These are phyloP conservation scores for Annulohypoxylon maeteangense DNA, from an alignment of 495 filamentous ascomycete genomes.

Conservation along the genomic window DNA sequence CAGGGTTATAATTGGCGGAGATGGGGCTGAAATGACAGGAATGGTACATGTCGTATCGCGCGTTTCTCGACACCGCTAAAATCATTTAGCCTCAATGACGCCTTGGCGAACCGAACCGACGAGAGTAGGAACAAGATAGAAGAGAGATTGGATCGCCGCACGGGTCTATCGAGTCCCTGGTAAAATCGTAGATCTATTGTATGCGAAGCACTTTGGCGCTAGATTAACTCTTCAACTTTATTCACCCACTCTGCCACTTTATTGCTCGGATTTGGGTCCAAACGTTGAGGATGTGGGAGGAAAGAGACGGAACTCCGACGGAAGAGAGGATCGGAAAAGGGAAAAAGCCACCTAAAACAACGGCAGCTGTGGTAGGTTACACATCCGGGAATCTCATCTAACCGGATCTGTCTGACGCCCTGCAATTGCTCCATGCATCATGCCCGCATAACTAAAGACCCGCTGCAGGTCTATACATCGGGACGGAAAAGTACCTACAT, in stretches of 20 bases:
- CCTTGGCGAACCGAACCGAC: constrained; percentile 7
- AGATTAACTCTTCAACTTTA: constrained; percentile 8
- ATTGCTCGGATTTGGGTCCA: constrained; percentile 8
- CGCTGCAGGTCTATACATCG: not conserved
- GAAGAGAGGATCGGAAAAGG: constrained; percentile 8
- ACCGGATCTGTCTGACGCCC: constrained; percentile 39
- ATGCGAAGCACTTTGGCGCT: not conserved
- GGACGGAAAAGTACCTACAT: not conserved
- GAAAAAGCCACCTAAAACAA: constrained; percentile 32
- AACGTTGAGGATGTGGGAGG: constrained; percentile 22
- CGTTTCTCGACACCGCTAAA: constrained; percentile 35
- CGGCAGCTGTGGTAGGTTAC: constrained; percentile 22
- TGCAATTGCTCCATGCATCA: constrained; percentile 10
- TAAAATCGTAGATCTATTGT: constrained; percentile 8
- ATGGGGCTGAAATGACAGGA: constrained; percentile 40
- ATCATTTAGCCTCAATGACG: constrained; percentile 11
- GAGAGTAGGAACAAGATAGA: not conserved
- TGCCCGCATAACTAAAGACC: constrained; percentile 14
- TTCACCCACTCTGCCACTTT: not conserved
- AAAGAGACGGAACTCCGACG: constrained; percentile 19
- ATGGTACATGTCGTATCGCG: constrained; percentile 38
- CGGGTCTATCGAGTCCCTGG: constrained; percentile 6
- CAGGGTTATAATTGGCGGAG: constrained; percentile 25
- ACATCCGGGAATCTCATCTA: constrained; percentile 38
- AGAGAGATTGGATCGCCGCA: constrained; percentile 7